Evolutionary conservation across 805 yeast species (phyloP).

Genomic region (Pichia californica): DNA sequence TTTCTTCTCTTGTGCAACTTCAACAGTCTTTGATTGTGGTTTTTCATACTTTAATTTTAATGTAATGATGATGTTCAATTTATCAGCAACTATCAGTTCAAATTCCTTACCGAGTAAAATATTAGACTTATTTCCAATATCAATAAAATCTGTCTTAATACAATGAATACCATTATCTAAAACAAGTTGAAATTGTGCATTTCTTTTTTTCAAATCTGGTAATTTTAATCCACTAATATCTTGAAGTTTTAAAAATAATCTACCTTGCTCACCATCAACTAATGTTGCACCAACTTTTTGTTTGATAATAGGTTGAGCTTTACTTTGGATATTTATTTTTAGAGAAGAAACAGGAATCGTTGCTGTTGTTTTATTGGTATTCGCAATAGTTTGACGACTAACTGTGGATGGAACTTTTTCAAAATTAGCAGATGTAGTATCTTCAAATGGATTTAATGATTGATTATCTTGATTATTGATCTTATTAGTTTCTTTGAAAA

Average conservation of each 20-base stretch:
- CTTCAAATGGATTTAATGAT: conserved; percentile 3
- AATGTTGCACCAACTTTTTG: conserved; percentile 2
- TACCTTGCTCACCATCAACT: conserved; percentile 36
- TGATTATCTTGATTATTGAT: not conserved
- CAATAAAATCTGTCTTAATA: conserved; percentile 48
- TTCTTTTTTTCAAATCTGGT: conserved; percentile 38
- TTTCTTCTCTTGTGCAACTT: conserved; percentile 44
- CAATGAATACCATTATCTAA: conserved; percentile 81
- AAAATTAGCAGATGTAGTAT: conserved; percentile 1
- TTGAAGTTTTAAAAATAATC: conserved; percentile 45
- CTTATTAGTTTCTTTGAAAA: not conserved
- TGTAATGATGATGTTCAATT: conserved; percentile 62
- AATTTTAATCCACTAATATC: conserved; percentile 41
- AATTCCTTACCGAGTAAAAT: conserved; percentile 63
- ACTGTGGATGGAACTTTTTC: conserved; percentile 2
- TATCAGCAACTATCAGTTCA: conserved; percentile 59
- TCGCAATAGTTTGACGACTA: not conserved
- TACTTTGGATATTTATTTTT: not conserved
- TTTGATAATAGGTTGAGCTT: not conserved
- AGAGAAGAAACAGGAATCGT: not conserved
- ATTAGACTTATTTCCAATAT: conserved; percentile 22
- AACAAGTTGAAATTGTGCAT: conserved; percentile 45
- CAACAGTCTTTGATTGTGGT: conserved; percentile 45
- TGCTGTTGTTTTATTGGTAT: no score
- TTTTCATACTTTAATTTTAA: conserved; percentile 58